Conservation (phyloP, 164 flowering plant genomes). For the Stephania yunnanensis region DNA sequence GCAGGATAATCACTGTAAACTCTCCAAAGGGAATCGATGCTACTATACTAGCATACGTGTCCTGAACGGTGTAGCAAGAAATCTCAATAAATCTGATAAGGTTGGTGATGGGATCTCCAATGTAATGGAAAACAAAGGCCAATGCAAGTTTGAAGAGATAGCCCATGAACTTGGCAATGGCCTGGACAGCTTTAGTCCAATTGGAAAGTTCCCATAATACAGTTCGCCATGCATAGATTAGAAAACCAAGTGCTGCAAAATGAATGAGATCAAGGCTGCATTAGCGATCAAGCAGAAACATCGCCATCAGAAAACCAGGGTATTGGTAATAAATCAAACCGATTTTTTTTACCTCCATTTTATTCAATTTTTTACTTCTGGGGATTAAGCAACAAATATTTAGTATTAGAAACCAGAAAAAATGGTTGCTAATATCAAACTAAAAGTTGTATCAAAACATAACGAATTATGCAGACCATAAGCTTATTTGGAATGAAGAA, state of each 20-base stretch:
- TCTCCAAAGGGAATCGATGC: slow-evolving; percentile 72
- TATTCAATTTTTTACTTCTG: not conserved
- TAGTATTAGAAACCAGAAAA: not conserved
- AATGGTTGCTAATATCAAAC: not conserved
- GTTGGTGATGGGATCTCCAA: slow-evolving; percentile 65
- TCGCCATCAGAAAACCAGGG: not conserved
- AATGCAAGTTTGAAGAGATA: slow-evolving; percentile 48
- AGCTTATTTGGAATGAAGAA: no score
- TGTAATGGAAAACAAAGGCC: slow-evolving; percentile 52
- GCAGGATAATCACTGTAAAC: slow-evolving; percentile 44
- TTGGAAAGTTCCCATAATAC: slow-evolving; percentile 78
- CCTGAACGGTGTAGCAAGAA: slow-evolving; percentile 40
- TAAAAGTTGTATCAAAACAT: no score
- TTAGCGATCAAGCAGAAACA: not conserved
- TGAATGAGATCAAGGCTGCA: not conserved
- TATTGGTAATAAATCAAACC: not conserved
- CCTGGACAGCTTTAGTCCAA: slow-evolving; percentile 50
- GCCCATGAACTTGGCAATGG: slow-evolving; percentile 33
- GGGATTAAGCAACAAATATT: not conserved
- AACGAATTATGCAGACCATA: no score
- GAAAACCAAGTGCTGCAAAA: slow-evolving; percentile 55
- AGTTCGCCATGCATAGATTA: slow-evolving; percentile 75
- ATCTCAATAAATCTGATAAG: slow-evolving; percentile 47
- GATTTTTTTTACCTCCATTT: no score
- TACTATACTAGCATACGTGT: slow-evolving; percentile 64